A percentile compares a stretch with the other conserved stretches of the same genome.
Conservation (phyloP, 2,329 filamentous ascomycete species). For the Colletotrichum musae region DNA sequence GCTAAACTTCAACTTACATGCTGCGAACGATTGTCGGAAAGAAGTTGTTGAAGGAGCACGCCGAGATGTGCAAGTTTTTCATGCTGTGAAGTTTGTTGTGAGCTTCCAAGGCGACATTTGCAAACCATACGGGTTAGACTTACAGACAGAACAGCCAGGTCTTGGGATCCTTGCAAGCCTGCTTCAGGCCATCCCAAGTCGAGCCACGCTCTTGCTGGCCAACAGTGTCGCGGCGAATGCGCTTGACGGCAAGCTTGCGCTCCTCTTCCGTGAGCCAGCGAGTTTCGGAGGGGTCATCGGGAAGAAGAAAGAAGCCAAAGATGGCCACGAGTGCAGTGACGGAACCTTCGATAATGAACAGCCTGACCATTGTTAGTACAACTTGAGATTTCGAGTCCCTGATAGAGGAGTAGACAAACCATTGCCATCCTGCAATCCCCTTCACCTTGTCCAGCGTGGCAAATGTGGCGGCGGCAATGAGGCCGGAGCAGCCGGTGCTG, state of each 20-base stretch:
- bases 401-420: neutral
- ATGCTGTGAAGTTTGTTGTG: neutral
- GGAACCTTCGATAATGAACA: constrained; percentile 45
- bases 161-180: constrained; percentile 41
- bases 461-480: constrained; percentile 30
- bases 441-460: constrained; percentile 25
- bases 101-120: neutral
- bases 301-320: constrained; percentile 55
- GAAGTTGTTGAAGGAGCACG: constrained; percentile 44
- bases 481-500: constrained; percentile 34
- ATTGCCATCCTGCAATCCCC: constrained; percentile 36
- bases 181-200: constrained; percentile 32
- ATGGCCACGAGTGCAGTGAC: constrained; percentile 56
- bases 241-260: constrained; percentile 22
- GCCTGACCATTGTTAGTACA: neutral
- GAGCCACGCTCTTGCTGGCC: constrained; percentile 30
- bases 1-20: constrained; percentile 24
- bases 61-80: constrained; percentile 31
- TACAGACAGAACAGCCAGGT: constrained; percentile 47
- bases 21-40: constrained; percentile 42
- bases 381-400: too few relatives aligned
- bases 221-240: constrained; percentile 36
- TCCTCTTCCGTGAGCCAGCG: constrained; percentile 35
- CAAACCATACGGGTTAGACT: neutral
- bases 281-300: constrained; percentile 49